Evolutionary conservation across 1,139 yeast genomes (phyloP), one percentile per base, ranked within the genome.

Genomic region (Pichia sp.): DNA sequence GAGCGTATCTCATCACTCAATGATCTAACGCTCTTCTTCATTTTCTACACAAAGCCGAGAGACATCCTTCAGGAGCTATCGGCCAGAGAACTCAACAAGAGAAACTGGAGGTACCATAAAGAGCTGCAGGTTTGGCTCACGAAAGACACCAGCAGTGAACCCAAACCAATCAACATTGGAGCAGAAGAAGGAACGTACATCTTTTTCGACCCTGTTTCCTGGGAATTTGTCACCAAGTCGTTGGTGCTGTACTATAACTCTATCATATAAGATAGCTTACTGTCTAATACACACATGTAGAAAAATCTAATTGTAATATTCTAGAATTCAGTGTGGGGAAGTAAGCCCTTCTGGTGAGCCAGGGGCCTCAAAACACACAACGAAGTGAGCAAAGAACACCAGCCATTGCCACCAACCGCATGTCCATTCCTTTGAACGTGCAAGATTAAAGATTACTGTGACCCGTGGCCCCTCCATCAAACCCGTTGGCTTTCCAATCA

Each of bases 21-120:
- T 30, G 98, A 91, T 53, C 97, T 91, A 53, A 91, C 97, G 2
- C 66, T 93, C 35, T 93, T 93, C 57, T 91, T 83, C 60, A 81
- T 93, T 22, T 93, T 93, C 58, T 93, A 93, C 62, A 84, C 94
- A 51, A 86, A 81, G 66, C 96, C 98, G 7, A 76, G 91, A 41
- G 96, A 93, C 54, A 78, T 87, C 5, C 66, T 91, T 59, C 99
- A 93, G 59, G 98, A 93, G 58, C 72, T 86, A 40, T 94, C 95
- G 4, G 94, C 97, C 1, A 70, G 91, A 41, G 98, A 91, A 58
- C 71, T 93, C 51, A 67, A 70, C 28, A 79, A 79, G 42, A 72
- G 98, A 49, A 91, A 88, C 60, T 93, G 99, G 99, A 73, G 98
- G 47, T 93, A 85, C 54, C 98, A 93, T 61, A 91, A 88, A 61